Conservation (phyloP, 2,329 filamentous ascomycete genomes). For the Botryotinia calthae region DNA sequence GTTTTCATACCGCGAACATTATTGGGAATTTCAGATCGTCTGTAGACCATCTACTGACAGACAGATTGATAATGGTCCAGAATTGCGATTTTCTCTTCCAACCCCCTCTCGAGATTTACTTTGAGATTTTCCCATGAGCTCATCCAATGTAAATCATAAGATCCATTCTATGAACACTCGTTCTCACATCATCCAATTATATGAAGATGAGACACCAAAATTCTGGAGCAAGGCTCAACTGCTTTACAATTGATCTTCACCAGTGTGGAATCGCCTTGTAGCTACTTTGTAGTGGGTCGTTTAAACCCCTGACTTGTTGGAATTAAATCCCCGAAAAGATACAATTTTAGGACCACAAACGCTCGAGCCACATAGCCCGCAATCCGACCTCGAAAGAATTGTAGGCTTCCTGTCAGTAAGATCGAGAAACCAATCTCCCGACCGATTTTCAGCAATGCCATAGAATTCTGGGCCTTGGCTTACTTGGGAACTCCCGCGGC, state of each 20-base stretch:
- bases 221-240: slow-evolving; percentile 1
- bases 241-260: slow-evolving; percentile 2
- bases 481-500: not conserved
- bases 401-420: not conserved
- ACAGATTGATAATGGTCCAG: not conserved
- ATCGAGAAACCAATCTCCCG: slow-evolving; percentile 9
- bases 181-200: not conserved
- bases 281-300: not conserved
- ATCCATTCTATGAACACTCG: not conserved
- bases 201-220: not conserved
- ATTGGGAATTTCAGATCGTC: not conserved
- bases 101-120: not conserved
- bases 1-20: not conserved
- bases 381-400: not conserved
- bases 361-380: slow-evolving; percentile 7
- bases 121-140: not conserved
- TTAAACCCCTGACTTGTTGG: slow-evolving; percentile 7
- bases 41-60: not conserved
- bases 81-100: not conserved
- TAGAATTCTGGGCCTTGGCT: not conserved
- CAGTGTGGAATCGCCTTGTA: slow-evolving; percentile 10
- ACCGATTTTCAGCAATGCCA: slow-evolving; percentile 9
- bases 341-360: slow-evolving; percentile 12
- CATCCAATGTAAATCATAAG: not conserved
- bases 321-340: slow-evolving; percentile 1